These are phyloP conservation scores for Metschnikowia cerradonensis DNA, from an alignment of 805 yeast genomes.

Conservation along the genomic window DNA sequence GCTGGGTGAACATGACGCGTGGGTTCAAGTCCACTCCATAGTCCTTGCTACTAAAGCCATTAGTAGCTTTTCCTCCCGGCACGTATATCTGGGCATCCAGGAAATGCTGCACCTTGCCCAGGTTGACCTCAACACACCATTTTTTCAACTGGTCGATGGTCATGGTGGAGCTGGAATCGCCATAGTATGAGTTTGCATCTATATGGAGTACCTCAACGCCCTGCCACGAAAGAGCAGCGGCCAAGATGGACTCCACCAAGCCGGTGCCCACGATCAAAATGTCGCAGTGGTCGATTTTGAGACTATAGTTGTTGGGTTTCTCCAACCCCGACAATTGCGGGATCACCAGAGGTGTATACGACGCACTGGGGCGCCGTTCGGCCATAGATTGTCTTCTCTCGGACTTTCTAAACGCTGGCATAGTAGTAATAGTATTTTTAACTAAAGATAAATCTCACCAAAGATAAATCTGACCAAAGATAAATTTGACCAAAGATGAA, in stretches of 20 bases:
- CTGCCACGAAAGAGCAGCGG: slow-evolving; percentile 96
- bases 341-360: slow-evolving; percentile 44
- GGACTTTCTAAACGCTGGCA: slow-evolving; percentile 23
- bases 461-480: too few relatives aligned
- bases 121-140: slow-evolving; percentile 77
- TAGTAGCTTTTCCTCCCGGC: slow-evolving; percentile 52
- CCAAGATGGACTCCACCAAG: slow-evolving; percentile 77
- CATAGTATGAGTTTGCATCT: slow-evolving; percentile 81
- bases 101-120: slow-evolving; percentile 41
- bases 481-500: too few relatives aligned
- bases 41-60: slow-evolving; percentile 56
- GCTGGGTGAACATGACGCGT: slow-evolving; percentile 79
- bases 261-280: slow-evolving; percentile 94
- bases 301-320: slow-evolving; percentile 60
- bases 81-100: slow-evolving; percentile 76
- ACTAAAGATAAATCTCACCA: not conserved
- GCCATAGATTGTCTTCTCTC: slow-evolving; percentile 63
- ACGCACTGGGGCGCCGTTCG: slow-evolving; percentile 57
- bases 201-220: slow-evolving; percentile 94
- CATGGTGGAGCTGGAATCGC: slow-evolving; percentile 82
- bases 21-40: slow-evolving; percentile 89
- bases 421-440: not conserved
- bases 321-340: slow-evolving; percentile 78
- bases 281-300: slow-evolving; percentile 67
- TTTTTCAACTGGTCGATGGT: slow-evolving; percentile 79